Evolutionary conservation across 2,329 filamentous ascomycete species (phyloP), one percentile per base, ranked within the genome.

Genomic region (Pseudogymnoascus sp.): DNA sequence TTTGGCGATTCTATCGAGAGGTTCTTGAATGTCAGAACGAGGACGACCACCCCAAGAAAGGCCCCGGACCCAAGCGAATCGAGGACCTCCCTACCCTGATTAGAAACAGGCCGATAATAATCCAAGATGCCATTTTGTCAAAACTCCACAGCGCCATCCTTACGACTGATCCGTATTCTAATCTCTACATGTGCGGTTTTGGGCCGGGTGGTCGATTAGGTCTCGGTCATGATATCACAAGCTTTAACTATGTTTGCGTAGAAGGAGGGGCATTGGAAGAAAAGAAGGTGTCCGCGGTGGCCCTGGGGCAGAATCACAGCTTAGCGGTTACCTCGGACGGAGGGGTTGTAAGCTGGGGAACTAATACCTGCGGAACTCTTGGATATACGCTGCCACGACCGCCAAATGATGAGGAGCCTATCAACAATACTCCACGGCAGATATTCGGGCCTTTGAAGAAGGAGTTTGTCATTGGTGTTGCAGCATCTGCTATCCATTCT

Each of bases 281-380:
- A 61, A 93, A 88, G 73, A 90, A 86, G 69, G 82, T 97, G 4
- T 78, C 83, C 2, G 84, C 86, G n/a, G 82, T 96, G 56, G 91
- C 92, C 1, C 81, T 99, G 2, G 95, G 95, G 0, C 91, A 96
- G 72, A 95, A 96, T 68, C 95, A 99, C 73, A 90, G 89, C 2
- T 81, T 99, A 73, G 93, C 91, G 1, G 79, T 97, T 5, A 89
- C 90, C 3, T 87, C 87, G n/a, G 82, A 87, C 62, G 93, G 95
- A n/a, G 91, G 96, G 68, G 84, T 96, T 5, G 96, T 91, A 80
- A 95, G 91, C 1, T 99, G 95, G 95, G 95, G 95, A 6, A 90
- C 88, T 67, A 97, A 97, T 70, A 86, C 83, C 6, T 88, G 85
- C 72, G 91, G 88, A 1, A 93, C 97, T 73, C 81, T 99, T 12